Conservation (phyloP, 495 filamentous ascomycete genomes). For the Cetradonia linearis region DNA sequence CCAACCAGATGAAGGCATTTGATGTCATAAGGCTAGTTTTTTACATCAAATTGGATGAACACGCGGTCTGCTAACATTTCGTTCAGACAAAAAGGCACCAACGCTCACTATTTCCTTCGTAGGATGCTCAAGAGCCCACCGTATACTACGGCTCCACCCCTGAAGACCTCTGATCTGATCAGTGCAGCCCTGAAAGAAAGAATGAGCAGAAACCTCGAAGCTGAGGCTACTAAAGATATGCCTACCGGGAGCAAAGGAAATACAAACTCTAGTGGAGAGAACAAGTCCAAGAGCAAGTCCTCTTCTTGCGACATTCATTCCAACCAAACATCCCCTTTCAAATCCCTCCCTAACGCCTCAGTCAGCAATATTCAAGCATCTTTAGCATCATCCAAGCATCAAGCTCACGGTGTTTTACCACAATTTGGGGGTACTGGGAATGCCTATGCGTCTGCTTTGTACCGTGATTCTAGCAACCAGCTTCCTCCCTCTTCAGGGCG, state of each 20-base stretch:
- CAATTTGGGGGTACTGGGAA: conserved; percentile 26
- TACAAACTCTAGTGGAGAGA: background rate
- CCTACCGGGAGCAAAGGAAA: conserved; percentile 15
- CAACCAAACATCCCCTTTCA: conserved; percentile 14
- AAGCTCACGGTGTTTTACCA: conserved; percentile 30
- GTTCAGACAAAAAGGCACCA: background rate
- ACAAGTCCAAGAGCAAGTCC: background rate
- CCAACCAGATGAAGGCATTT: conserved; percentile 13
- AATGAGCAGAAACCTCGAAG: background rate
- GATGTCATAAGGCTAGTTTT: conserved; percentile 8
- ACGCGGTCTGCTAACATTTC: background rate
- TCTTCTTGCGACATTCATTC: background rate
- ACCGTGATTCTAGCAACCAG: conserved; percentile 5
- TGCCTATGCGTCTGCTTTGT: conserved; percentile 6
- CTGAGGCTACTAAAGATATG: background rate
- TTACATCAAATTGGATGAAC: background rate
- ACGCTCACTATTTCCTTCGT: conserved; percentile 20
- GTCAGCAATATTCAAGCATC: conserved; percentile 23
- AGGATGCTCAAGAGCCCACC: conserved; percentile 22
- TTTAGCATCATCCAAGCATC: conserved; percentile 25
- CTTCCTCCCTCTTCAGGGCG: conserved; percentile 3
- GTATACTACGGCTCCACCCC: conserved; percentile 7
- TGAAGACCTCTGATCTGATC: conserved; percentile 2
- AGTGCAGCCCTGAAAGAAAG: background rate
- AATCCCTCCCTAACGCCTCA: conserved; percentile 17